These are phyloP conservation scores for Solanum clarkiae DNA, from an alignment of 257 asterid species.

Conservation along the genomic window DNA sequence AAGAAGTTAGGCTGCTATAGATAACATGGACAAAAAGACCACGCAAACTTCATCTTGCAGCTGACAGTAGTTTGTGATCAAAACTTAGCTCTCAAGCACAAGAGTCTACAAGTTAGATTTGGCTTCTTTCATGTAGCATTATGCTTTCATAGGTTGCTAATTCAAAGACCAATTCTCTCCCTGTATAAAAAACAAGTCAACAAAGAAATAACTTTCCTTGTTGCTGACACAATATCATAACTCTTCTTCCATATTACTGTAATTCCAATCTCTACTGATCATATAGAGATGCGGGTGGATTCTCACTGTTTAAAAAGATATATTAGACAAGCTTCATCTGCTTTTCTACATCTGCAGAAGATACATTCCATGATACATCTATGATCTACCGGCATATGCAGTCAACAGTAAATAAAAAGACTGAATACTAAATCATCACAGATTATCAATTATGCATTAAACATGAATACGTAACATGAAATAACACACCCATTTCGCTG, in stretches of 20 bases:
- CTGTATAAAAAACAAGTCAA: neutral
- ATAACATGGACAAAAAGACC: neutral
- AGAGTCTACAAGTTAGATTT: neutral
- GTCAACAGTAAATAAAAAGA: neutral
- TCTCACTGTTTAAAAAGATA: neutral
- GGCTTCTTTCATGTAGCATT: neutral
- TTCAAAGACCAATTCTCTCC: neutral
- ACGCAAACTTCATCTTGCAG: neutral
- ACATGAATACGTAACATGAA: neutral
- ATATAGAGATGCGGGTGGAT: neutral
- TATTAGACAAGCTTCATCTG: neutral
- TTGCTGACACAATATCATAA: neutral
- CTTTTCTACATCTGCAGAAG: neutral
- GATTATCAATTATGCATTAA: neutral
- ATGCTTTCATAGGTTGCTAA: neutral
- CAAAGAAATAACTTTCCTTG: neutral
- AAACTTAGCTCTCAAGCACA: neutral
- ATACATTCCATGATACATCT: neutral
- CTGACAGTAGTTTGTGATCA: neutral
- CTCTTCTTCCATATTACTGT: neutral
- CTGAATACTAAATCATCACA: neutral
- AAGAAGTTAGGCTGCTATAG: neutral
- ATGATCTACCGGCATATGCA: neutral
- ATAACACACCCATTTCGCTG: neutral
- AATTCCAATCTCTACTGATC: neutral